These are phyloP conservation scores for Didymosphaeria variabile DNA, from an alignment of 2,329 filamentous ascomycete genomes.

Conservation along the genomic window DNA sequence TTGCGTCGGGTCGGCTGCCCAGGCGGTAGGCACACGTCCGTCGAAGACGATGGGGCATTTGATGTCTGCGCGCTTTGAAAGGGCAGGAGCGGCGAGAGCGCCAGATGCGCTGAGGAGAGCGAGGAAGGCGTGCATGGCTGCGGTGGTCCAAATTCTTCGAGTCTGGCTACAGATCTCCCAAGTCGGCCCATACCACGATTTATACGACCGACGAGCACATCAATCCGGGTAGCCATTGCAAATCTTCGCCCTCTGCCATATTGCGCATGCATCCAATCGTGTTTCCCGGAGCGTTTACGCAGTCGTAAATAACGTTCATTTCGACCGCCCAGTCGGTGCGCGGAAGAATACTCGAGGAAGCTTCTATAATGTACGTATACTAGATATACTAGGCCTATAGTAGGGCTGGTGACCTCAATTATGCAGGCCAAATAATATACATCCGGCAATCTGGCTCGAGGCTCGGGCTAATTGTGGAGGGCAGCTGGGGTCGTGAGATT, in stretches of 20 bases:
- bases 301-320: slow-evolving; percentile 25
- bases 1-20: slow-evolving; percentile 31
- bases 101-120: slow-evolving; percentile 32
- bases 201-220: slow-evolving; percentile 22
- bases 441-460: slow-evolving; percentile 11
- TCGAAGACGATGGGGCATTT: slow-evolving; percentile 51
- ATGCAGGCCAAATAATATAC: slow-evolving; percentile 1
- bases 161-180: not conserved
- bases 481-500: slow-evolving; percentile 9
- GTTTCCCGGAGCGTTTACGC: slow-evolving; percentile 24
- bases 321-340: slow-evolving; percentile 27
- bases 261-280: slow-evolving; percentile 19
- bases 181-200: slow-evolving; percentile 11
- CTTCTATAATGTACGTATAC: slow-evolving; percentile 30
- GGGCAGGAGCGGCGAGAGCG: slow-evolving; percentile 37
- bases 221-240: not conserved
- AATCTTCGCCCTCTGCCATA: slow-evolving; percentile 17
- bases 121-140: slow-evolving; percentile 37
- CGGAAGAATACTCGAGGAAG: slow-evolving; percentile 29
- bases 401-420: slow-evolving; percentile 8
- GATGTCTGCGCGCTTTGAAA: slow-evolving; percentile 26
- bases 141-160: not conserved
- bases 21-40: slow-evolving; percentile 42
- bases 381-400: not conserved
- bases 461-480: slow-evolving; percentile 10